A percentile compares a stretch with the other conserved stretches of the same genome.
Conservation (phyloP, 1,284 basidiomycete species). For the Cryptococcus depauperatus region DNA sequence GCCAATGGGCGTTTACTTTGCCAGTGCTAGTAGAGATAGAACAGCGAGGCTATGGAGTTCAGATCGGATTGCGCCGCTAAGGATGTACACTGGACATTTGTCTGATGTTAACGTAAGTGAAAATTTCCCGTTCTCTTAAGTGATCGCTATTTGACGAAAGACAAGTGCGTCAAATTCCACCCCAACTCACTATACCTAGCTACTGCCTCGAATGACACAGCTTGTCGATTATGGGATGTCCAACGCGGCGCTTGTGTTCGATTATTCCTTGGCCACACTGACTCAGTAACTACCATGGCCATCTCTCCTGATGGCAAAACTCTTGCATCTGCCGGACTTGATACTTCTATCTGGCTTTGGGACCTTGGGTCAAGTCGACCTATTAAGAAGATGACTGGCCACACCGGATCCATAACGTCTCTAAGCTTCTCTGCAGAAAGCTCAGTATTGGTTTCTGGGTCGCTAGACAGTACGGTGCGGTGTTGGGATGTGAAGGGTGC, state of each 20-base stretch:
- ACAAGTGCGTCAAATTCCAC: conserved; percentile 87
- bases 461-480: conserved; percentile 86
- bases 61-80: conserved; percentile 74
- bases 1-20: conserved; percentile 96
- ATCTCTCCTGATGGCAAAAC: conserved; percentile 90
- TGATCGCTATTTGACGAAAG: neutral
- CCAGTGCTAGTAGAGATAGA: conserved; percentile 84
- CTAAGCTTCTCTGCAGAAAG: conserved; percentile 89
- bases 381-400: conserved; percentile 96
- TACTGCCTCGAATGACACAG: conserved; percentile 93
- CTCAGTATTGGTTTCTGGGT: conserved; percentile 76
- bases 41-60: conserved; percentile 96
- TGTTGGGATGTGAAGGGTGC: conserved; percentile 90
- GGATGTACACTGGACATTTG: conserved; percentile 92
- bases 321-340: conserved; percentile 74
- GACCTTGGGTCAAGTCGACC: conserved; percentile 85
- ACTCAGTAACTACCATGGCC: conserved; percentile 75
- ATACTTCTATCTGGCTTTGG: conserved; percentile 90
- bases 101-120: conserved; percentile 87
- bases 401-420: conserved; percentile 78
- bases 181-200: conserved; percentile 96
- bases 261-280: conserved; percentile 92
- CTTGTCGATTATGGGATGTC: conserved; percentile 96
- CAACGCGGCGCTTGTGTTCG: conserved; percentile 88
- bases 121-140: neutral